Base-by-base conservation (phyloP, 176 grass and related monocot species). In the Urochloa ruziziensis region DNA sequence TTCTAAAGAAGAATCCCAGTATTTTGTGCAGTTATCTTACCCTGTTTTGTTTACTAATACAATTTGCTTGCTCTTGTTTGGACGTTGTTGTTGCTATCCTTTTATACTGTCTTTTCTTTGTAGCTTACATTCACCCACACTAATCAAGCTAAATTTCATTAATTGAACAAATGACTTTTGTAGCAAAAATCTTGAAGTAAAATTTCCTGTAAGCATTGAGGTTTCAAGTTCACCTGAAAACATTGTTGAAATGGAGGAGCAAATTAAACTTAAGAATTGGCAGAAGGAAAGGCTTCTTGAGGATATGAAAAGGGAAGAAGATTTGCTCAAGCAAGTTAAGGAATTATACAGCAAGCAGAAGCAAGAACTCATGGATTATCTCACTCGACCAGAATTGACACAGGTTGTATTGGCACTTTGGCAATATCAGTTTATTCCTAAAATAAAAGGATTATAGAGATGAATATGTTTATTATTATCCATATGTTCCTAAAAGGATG, bases 301-400 rank as follows among this genome's bases (percentile, higher is more conserved):
- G 90, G 95, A 93, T 84, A 74, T 83, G 56, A 92, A 89, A 91
- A 91, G 90, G 74, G 82, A 97, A 89, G 95, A 89, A 83, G 87
- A 77, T 80, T 67, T 97, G 73, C 72, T 94, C 70, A 89, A 70
- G 14, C 51, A 85, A 58, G 86, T 23, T 33, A 92, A 94, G 80
- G 72, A 70, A 43, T 89, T 83, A 79, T 94, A 92, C 43, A 67
- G 21, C 53, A 68, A 65, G 74, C 75, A 92, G 84, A 97, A 92
- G 84, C 72, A 92, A 74, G 83, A 97, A 71, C 47, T 91, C 78
- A 57, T 83, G 67, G 77, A 84, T 30, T 91, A 90, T 83, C 40
- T 89, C 18, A 36, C 80, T 70, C 75, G 36, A 34, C 56, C 73
- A 52, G 36, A 36, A 32, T 47, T 79, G 62, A 17, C 68, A 85